phyloP scores from a whole-genome alignment of 768 basidiomycete species.

The Amanita inopinata region DNA sequence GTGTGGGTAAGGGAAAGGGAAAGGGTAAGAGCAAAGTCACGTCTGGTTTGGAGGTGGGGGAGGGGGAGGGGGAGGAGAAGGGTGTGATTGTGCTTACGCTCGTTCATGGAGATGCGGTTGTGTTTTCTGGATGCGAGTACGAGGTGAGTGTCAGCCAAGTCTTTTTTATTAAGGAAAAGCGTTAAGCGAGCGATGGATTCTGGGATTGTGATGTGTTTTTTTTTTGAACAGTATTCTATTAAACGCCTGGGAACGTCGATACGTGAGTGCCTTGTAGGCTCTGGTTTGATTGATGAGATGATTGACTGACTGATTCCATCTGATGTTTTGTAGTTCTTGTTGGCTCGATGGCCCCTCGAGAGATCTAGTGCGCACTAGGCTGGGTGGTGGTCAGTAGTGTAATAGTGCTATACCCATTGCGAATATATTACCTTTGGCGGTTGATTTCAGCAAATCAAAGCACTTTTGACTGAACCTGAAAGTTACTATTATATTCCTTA shows the following conservation, averaged over 20 bases:
- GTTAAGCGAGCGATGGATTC: too few species aligned
- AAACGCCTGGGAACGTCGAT: constrained; percentile 35
- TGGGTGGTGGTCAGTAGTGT: too few species aligned
- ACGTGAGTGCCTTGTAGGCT: constrained; percentile 19
- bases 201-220: too few species aligned
- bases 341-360: too few species aligned
- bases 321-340: constrained; percentile 6
- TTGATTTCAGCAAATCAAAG: too few species aligned
- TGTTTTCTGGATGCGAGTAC: constrained; percentile 32
- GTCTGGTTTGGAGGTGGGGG: not conserved
- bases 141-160: constrained; percentile 27
- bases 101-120: constrained; percentile 34
- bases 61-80: constrained; percentile 6
- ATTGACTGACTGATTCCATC: not conserved
- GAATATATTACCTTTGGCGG: too few species aligned
- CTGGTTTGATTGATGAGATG: not conserved
- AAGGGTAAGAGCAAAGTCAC: not conserved
- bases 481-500: too few species aligned
- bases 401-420: too few species aligned
- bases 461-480: too few species aligned
- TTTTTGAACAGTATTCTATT: constrained; percentile 28
- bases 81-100: constrained; percentile 23
- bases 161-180: too few species aligned
- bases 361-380: too few species aligned
- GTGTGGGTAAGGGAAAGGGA: not conserved